Evolutionary conservation across 2,329 filamentous ascomycete species (phyloP), one percentile per base, ranked within the genome.

Genomic region (Colletotrichum sidae): DNA sequence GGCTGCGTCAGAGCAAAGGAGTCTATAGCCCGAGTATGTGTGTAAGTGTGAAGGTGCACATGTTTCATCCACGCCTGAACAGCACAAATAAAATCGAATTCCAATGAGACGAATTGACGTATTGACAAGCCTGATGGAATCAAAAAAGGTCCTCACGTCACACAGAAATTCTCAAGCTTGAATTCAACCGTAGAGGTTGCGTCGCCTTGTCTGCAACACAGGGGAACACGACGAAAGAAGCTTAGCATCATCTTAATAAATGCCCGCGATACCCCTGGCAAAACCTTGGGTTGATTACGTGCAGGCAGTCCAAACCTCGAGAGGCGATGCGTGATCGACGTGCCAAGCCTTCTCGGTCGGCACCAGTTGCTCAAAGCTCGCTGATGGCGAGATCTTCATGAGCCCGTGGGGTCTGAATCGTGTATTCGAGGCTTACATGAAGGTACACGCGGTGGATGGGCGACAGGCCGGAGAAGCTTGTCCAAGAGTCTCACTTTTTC

Each of bases 371-470:
- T 47, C 47, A 44, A 46, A 63, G 41, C 60, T 17, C 15, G 15
- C 15, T 17, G 15, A 17, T 17, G 15, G 15, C 15, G 53, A 63
- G 55, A 54, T 63, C 55, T 59, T 7, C 54, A 53, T 59, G 47
- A 8, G 34, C 38, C 17, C 15, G 42, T 49, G 55, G 55, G 39
- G 38, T 34, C 33, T 25, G 7, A 17, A 8, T 3, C 9, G 53
- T 46, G 52, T 54, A 17, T 52, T 46, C 39, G 41, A 12, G 45
- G 13, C 46, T 25, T 11, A 54, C 46, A 62, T 62, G 39, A 51
- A 51, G 47, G 35, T 42, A 35, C 17, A 42, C 37, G 25, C 25
- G 25, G 4, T 25, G 25, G 35, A 9, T 39, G 52, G 35, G 54
- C 39, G 34, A 45, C 34, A 41, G 10, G 9, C 13, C 35, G 3